Conservation (phyloP, 208 protist species). For the Porcisia deanei region DNA sequence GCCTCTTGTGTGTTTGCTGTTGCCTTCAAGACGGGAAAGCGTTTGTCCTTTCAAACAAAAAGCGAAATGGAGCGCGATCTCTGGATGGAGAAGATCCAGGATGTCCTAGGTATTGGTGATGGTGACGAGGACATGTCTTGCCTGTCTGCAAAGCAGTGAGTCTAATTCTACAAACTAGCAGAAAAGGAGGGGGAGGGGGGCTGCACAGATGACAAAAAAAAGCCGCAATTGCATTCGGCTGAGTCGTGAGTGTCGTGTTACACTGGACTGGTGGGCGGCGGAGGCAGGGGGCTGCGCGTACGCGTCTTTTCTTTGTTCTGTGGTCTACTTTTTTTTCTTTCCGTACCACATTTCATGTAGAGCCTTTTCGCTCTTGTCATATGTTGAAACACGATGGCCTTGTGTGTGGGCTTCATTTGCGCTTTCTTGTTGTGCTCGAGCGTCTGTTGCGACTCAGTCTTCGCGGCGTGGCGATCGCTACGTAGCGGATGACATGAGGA, state of each 20-base stretch:
- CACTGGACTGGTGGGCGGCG: not conserved
- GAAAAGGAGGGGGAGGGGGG: not conserved
- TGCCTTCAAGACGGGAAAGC: slow-evolving; percentile 76
- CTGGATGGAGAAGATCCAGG: slow-evolving; percentile 87
- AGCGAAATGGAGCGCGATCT: slow-evolving; percentile 59
- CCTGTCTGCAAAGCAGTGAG: slow-evolving; percentile 19
- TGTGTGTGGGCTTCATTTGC: not conserved
- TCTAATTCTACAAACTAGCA: not conserved
- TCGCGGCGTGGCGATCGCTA: not conserved
- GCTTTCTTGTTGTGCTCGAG: not conserved
- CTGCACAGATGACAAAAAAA: not conserved
- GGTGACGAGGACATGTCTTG: slow-evolving; percentile 39
- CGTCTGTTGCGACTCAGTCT: not conserved
- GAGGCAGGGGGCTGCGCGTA: not conserved
- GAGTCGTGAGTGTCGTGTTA: no score
- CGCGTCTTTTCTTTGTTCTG: not conserved
- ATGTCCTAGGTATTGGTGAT: slow-evolving; percentile 77
- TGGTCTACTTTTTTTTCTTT: not conserved
- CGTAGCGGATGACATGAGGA: not conserved
- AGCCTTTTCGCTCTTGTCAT: no score
- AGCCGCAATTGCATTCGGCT: not conserved
- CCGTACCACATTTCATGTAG: no score
- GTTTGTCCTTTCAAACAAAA: slow-evolving; percentile 70
- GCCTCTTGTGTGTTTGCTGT: slow-evolving; percentile 75
- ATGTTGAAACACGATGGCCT: not conserved